phyloP scores from a whole-genome alignment of 78 protist species.

The Guillardia theta region DNA sequence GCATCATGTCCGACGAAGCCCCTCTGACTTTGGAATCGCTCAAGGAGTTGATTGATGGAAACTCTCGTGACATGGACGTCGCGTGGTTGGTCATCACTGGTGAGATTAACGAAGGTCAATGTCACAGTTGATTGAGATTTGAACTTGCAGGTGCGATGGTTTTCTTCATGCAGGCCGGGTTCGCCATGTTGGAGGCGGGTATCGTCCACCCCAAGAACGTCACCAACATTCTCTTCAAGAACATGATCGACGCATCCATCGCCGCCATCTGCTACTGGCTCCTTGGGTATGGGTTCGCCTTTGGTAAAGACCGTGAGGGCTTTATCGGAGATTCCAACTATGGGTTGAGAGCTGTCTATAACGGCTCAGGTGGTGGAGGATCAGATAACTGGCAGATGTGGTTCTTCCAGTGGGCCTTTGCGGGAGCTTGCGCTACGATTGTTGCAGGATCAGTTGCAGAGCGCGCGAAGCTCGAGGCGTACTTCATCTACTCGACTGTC shows the following conservation, averaged over 20 bases:
- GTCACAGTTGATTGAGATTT: too few relatives aligned
- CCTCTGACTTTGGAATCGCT: too few relatives aligned
- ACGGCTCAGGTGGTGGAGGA: background rate
- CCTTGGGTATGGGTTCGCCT: background rate
- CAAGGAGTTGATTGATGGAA: background rate
- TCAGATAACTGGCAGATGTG: background rate
- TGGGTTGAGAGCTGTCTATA: background rate
- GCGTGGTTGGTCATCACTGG: background rate
- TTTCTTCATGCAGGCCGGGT: constrained; percentile 82
- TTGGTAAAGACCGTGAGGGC: background rate
- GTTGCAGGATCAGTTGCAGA: too few relatives aligned
- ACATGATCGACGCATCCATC: background rate
- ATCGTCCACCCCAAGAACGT: constrained; percentile 5
- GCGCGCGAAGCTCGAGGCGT: too few relatives aligned
- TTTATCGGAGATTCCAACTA: background rate
- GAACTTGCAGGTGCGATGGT: background rate
- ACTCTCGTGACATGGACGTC: background rate
- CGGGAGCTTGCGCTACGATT: too few relatives aligned
- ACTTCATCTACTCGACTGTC: too few relatives aligned
- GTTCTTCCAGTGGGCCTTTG: constrained; percentile 65
- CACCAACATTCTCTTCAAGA: constrained; percentile 16
- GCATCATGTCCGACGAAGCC: too few relatives aligned
- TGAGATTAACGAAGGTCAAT: too few relatives aligned
- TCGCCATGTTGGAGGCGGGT: constrained; percentile 74
- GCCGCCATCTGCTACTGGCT: background rate